These are phyloP conservation scores for Thielaviopsis cerberus DNA, from an alignment of 2,329 filamentous ascomycete genomes.

Conservation along the genomic window DNA sequence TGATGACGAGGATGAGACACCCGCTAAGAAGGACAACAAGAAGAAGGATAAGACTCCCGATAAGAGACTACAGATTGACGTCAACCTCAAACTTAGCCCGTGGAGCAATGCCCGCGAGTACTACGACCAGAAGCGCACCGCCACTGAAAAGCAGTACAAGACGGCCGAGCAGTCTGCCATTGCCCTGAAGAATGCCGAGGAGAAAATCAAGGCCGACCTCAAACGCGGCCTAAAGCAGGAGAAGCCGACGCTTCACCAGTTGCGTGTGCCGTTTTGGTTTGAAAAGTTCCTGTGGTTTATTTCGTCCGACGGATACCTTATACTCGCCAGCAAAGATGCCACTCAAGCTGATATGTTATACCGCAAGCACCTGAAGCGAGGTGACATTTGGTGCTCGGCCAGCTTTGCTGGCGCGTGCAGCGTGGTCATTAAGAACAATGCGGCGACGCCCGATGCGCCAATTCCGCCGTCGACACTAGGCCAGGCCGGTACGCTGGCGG, in stretches of 20 bases:
- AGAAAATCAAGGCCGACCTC: conserved; percentile 12
- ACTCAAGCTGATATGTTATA: conserved; percentile 90
- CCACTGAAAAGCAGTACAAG: conserved; percentile 72
- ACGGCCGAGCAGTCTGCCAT: conserved; percentile 64
- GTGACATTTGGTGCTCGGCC: conserved; percentile 81
- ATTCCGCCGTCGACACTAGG: conserved; percentile 82
- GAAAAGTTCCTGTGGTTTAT: conserved; percentile 95
- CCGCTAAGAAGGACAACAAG: conserved; percentile 15
- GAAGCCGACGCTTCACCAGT: conserved; percentile 66
- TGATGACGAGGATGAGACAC: conserved; percentile 17
- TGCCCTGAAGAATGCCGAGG: conserved; percentile 60
- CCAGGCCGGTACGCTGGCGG: conserved; percentile 70
- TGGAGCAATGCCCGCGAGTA: conserved; percentile 86
- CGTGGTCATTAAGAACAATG: conserved; percentile 81
- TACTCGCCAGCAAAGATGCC: conserved; percentile 72
- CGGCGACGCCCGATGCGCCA: conserved; percentile 57
- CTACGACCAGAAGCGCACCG: conserved; percentile 72
- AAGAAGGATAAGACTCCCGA: conserved; percentile 25
- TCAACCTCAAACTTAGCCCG: conserved; percentile 63
- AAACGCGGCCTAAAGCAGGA: conserved; percentile 71
- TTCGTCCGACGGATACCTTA: conserved; percentile 84
- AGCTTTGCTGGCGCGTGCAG: conserved; percentile 68
- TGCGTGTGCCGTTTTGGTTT: conserved; percentile 79
- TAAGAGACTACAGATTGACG: conserved; percentile 53
- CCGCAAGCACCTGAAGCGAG: conserved; percentile 64